Base-by-base conservation (phyloP, 257 asterid species). In the Fraxinus quadrangulata region DNA sequence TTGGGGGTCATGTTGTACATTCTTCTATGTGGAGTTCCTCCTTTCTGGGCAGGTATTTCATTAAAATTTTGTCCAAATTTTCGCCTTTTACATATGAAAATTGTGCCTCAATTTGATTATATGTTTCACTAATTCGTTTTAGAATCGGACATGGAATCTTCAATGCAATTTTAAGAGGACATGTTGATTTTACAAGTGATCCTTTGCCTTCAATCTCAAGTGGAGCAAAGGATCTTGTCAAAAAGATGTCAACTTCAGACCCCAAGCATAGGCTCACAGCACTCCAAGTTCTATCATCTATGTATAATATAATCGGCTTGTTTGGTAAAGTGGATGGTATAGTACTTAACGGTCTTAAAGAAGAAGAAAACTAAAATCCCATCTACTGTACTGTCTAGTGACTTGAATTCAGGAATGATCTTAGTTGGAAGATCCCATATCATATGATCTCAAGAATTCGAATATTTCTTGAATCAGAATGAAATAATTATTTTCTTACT, bases 91-190 rank as follows among this genome's bases (percentile, higher is more conserved):
- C 5, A 23, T 56, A 59, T 23, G 21, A 0, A 7, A 12, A 21
- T 4, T 36, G 26, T n/a, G 26, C 28, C 66, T 61, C 68, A 4
- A 61, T 34, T 17, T 36, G 9, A 54, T 66, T 37, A 23, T 39
- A 16, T 47, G 23, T 40, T 14, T 2, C 24, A n/a, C 13, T 56
- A 76, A 23, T 71, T 34, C 42, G 70, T 31, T 31, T 73, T 89
- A 84, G 98, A 95, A 75, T 87, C 97, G 40, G 99, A 95, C 89
- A 91, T 39, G 99, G 97, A 71, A 95, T 95, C 85, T 96, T 96
- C 90, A 96, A 89, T 28, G 90, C 97, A 7, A 96, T 96, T 19
- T 75, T 96, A 80, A 83, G 93, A 2, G 97, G 95, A 2, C 99
- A 93, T 23, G 12, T 96, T 8, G 98, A 96, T 83, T 96, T 96